phyloP scores from a whole-genome alignment of 257 asterid genomes.

The Forsythia suspensa region DNA sequence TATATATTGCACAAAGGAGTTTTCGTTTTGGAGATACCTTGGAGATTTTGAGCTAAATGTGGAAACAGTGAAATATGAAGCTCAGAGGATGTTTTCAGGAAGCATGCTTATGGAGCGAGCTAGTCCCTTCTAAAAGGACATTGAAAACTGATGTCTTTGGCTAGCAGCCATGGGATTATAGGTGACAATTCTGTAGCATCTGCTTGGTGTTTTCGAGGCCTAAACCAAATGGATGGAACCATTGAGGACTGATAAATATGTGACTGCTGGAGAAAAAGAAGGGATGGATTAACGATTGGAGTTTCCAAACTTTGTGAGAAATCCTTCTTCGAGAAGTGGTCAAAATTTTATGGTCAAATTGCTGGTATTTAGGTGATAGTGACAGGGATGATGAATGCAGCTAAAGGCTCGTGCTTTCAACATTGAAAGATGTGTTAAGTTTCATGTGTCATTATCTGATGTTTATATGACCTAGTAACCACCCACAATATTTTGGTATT shows the following conservation, averaged over 20 bases:
- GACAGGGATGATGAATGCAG: background rate
- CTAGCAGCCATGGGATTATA: background rate
- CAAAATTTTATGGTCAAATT: background rate
- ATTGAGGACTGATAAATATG: background rate
- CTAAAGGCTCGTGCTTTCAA: background rate
- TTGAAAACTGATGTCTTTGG: background rate
- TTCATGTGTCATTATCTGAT: background rate
- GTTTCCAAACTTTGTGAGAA: background rate
- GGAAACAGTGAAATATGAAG: background rate
- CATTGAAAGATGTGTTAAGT: background rate
- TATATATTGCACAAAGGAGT: background rate
- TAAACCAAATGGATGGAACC: background rate
- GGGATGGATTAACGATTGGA: background rate
- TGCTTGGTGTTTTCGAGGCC: background rate
- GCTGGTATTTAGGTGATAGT: background rate
- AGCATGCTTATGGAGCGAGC: background rate
- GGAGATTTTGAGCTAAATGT: background rate
- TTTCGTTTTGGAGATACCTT: background rate
- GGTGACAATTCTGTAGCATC: background rate
- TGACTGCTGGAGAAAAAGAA: background rate
- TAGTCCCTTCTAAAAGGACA: background rate
- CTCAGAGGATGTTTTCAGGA: background rate
- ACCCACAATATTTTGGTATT: background rate
- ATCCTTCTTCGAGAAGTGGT: background rate
- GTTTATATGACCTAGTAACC: background rate